These are phyloP conservation scores for Phaffomyces thermotolerans DNA, from an alignment of 805 yeast species.

Conservation along the genomic window DNA sequence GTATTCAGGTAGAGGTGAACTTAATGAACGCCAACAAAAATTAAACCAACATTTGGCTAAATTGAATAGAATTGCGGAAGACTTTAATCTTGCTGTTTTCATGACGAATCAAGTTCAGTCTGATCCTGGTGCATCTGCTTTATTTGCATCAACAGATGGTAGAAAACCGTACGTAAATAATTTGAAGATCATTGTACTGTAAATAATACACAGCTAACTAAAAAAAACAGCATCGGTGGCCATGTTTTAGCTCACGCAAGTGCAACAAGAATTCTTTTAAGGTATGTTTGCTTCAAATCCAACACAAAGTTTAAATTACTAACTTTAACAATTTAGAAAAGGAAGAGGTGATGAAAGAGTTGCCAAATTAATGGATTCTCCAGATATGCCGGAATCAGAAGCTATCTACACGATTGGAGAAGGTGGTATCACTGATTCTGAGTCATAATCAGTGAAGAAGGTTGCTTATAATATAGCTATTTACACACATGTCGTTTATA, in stretches of 20 bases:
- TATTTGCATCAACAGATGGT: conserved; percentile 77
- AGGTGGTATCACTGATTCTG: conserved; percentile 55
- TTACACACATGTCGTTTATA: too few species aligned
- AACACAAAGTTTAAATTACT: background rate
- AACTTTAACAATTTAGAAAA: conserved; percentile 34
- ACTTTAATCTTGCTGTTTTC: conserved; percentile 69
- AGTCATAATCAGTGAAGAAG: background rate
- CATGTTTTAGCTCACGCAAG: conserved; percentile 78
- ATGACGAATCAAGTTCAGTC: conserved; percentile 76
- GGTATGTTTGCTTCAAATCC: conserved; percentile 11
- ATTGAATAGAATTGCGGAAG: conserved; percentile 60
- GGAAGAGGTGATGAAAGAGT: conserved; percentile 78
- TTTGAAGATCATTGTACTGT: too few species aligned
- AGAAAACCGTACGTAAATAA: conserved; percentile 70
- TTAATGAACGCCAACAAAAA: conserved; percentile 69
- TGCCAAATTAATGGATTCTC: conserved; percentile 73
- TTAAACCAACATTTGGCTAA: conserved; percentile 47
- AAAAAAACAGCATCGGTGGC: conserved; percentile 57
- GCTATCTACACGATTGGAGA: conserved; percentile 67
- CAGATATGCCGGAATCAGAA: conserved; percentile 76
- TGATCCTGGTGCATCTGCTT: conserved; percentile 76
- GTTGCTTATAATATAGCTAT: too few species aligned
- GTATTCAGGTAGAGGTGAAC: conserved; percentile 71
- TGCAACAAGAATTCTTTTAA: conserved; percentile 62
- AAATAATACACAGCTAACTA: too few species aligned